Base-by-base conservation (phyloP, 768 basidiomycete species). In the Tylopilus subfusipes region DNA sequence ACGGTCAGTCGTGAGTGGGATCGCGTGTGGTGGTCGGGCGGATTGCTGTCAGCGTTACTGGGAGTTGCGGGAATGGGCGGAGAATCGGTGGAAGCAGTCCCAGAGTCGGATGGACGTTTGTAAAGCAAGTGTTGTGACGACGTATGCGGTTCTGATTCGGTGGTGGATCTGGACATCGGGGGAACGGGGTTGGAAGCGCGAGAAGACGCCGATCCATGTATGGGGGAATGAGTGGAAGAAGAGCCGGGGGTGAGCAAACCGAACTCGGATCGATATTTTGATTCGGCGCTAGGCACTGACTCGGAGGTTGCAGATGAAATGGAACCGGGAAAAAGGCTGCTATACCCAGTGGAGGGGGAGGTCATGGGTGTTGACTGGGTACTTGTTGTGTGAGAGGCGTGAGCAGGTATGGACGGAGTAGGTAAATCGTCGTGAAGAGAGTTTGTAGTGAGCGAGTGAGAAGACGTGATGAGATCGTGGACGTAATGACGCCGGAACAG, bases 251-350 rank as follows among this genome's bases (percentile, higher is more conserved):
- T 45, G 25, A 61, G 42, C 14, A 57, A 27, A 36, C 59, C 60
- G 16, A 57, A 53, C 13, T 71, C 62, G 50, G 62, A 62, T 14
- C 47, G 50, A 48, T 44, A 54, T 19, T 48, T 53, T 16, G 60
- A 47, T 22, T 58, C 61, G 5, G 56, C 11, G 27, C 42, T 49
- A 2, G 65, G 61, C 0, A 24, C 47, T 0, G 67, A 69, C 12
- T 68, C 69, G 46, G 68, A 69, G 0, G 67, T 60, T 12, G 56
- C 55, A 25, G 63, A 69, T 4, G 67, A 67, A 10, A 58, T 54
- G 0, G 69, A 63, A 7, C 55, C 47, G 0, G 58, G 54, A 16
- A 71, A 58, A 1, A 54, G 40, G 33, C 58, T 67, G 38, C 59
- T 61, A 49, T 58, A 50, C 3, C 30, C 63, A 1, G 61, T 69